Base-by-base conservation (phyloP, 345 rosid species). In the Zanthoxylum bungeanum region DNA sequence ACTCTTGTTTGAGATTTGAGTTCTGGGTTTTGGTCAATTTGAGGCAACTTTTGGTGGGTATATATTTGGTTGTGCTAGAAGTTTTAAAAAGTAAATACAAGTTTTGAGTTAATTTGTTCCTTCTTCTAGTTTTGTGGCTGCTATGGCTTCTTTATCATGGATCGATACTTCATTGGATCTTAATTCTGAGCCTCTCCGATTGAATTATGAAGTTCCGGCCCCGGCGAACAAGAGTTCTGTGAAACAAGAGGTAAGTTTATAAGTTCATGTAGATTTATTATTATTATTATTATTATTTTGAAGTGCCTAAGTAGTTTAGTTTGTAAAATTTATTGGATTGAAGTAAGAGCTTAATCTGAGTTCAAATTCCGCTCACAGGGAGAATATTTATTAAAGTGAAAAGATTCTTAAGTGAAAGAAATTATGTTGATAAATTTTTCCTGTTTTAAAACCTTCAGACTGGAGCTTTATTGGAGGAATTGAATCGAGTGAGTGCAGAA, bases 401-500 rank as follows among this genome's bases (percentile, higher is more conserved):
- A n/a, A n/a, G n/a, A n/a, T n/a, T n/a, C n/a, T n/a, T n/a, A n/a
- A n/a, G n/a, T n/a, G n/a, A n/a, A n/a, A n/a, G n/a, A n/a, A n/a
- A n/a, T n/a, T n/a, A n/a, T 14, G 49, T 4, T 44, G 19, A 44
- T 44, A 22, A n/a, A n/a, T 34, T 60, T 42, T 24, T 33, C 52
- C 39, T 27, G 40, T 12, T 61, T 21, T 44, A 44, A n/a, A n/a
- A 44, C 70, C 3, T 53, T 39, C 75, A 84, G 88, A 73, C 66
- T n/a, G 83, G 82, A 39, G 83, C 77, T 69, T 82, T 95, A 73
- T 80, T 82, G 75, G 96, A 89, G 79, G 99, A 95, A 79, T 33
- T 95, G 75, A 86, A 88, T 57, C 86, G 98, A 47, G 86, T 91
- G 40, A 86, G 83, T 60, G 89, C 83, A 39, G 99, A 95, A 62